Base-by-base conservation (phyloP, 805 yeast genomes). In the Lachancea nothofagi region DNA sequence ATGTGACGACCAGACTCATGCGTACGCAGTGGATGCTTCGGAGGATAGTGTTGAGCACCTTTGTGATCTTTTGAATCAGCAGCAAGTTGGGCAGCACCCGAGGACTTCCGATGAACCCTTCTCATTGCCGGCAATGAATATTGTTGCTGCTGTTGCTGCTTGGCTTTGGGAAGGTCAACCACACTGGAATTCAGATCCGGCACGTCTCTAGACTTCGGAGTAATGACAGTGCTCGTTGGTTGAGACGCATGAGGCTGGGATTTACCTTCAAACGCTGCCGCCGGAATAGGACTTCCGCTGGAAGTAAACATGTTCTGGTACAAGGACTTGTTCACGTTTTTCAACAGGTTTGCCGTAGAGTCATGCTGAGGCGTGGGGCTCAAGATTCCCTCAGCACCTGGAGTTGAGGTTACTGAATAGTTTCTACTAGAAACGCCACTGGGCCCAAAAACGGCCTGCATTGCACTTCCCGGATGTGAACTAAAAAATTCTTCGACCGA, bases 401-500 rank as follows among this genome's bases (percentile, higher is more conserved):
- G 46, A 8, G 41, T 34, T 7, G 49, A 43, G 14, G 38, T 33
- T 12, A 23, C 24, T 5, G 46, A 46, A n/a, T 34, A 39, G 21
- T 40, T 36, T 18, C 37, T 32, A 17, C 41, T 39, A 2, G 46
- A 38, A 17, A 33, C 15, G 1, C 38, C 42, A 20, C 47, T 34
- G 15, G 13, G 34, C 29, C 41, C 36, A 13, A 31, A 28, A 20
- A 33, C 29, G 22, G 45, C 30, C 12, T 33, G 37, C 7, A 38
- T 40, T 15, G 27, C 15, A 22, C 33, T 31, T 18, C 40, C 42
- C 20, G 33, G 36, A 13, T 36, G 36, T 36, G 62, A 59, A 41
- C 67, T 67, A 51, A 78, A 77, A 50, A 76, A 75, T 31, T 75
- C 79, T 47, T 75, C 77, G 1, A 73, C 75, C 1, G 80, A 69